Base-by-base conservation (phyloP, 805 yeast species). In the Yamadazyma paraphyllophila region DNA sequence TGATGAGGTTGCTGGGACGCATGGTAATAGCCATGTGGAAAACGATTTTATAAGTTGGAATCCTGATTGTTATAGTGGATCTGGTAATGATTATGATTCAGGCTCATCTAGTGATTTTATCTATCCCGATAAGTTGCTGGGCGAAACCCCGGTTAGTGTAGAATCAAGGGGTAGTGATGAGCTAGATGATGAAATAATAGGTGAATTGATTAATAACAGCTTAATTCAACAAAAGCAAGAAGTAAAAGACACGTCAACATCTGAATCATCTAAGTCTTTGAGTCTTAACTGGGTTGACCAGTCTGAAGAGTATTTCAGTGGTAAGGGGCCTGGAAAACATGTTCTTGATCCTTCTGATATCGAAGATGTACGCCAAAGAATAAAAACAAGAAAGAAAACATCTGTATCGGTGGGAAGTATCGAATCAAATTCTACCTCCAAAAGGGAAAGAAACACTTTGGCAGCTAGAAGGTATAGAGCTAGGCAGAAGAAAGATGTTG, bases 401-500 rank as follows among this genome's bases (percentile, higher is more conserved):
- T 14, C 36, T 7, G 14, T 17, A 2, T 25, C 9, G 5, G 30
- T 12, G 7, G 44, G 11, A 14, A 10, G 12, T 29, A 29, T 12
- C 8, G 17, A 24, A 5, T 12, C 25, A 15, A 36, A 17, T 4
- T 16, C 14, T 3, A 34, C 20, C 16, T 14, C 25, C 15, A 48
- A 45, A 20, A 37, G 45, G 20, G 32, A 20, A 6, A 39, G 40
- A n/a, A 48, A 48, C 16, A 45, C 52, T 7, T 29, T 48, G 36
- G 52, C 52, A 31, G 49, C 49, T 7, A 42, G 52, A 43, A 39
- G 45, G 34, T 48, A 48, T 32, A 14, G 52, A 11, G 45, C 45
- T 17, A n/a, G 52, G n/a, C 52, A 43, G 26, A 33, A 30, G 36
- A 39, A 40, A 27, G 52, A 48, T 26, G 24, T 45, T 14, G 52